Evolutionary conservation across 257 asterid species (phyloP), one percentile per base, ranked within the genome.

Genomic region (Primulina tabacum): DNA sequence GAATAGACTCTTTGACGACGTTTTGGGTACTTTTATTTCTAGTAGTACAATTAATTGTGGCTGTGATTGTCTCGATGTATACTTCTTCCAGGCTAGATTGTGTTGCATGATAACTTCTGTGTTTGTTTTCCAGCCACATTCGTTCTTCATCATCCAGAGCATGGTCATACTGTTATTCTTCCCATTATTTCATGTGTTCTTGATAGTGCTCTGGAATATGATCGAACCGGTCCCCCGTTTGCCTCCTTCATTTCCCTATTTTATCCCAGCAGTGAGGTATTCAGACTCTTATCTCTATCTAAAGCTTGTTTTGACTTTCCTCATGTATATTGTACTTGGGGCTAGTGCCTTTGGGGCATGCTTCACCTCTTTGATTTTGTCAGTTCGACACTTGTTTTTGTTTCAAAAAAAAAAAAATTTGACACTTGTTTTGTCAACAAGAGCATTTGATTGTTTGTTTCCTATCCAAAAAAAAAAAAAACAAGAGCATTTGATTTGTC

Each of bases 71-170:
- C 55, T 35, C 37, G 24, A 26, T 17, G 10, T 21, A 56, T 21
- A 40, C 60, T 53, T 58, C 73, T 78, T 65, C 63, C 40, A 18
- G 32, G 75, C 74, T 75, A 30, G 68, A 67, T 73, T 70, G 35
- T n/a, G 7, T 43, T 59, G 76, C 29, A 47, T 26, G 35, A 21
- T 77, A 77, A 75, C 80, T 70, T 60, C 61, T 65, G 47, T 57
- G 65, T 72, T 67, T 73, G 74, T 68, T 67, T 82, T 85, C 76
- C 97, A 94, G 97, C 99, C 67, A 89, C 90, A 43, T 94, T 94
- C 62, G 89, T 94, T 75, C 96, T 93, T 82, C 96, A 93, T 79
- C 99, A 93, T 82, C 99, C 99, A 26, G 99, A 93, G 85, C 96
- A 93, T 84, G 99, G 99, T 28, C 96, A 90, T 78, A 77, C 95